These are phyloP conservation scores for Asterochloris sp. DNA, from an alignment of 139 green algal species.

Conservation along the genomic window DNA sequence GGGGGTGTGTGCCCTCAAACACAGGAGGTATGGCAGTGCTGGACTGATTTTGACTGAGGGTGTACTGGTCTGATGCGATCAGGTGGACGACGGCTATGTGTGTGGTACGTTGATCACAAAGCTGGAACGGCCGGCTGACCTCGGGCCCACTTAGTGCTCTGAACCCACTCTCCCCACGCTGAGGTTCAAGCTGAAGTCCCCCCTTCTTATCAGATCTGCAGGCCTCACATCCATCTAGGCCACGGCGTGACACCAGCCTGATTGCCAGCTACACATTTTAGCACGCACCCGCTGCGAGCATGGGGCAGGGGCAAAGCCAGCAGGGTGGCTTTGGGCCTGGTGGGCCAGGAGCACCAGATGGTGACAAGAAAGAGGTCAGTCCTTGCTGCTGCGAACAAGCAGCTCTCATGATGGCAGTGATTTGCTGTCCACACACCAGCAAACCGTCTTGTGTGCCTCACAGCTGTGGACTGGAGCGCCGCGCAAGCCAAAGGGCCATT, in stretches of 20 bases:
- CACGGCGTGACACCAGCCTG: neutral
- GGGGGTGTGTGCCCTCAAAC: neutral
- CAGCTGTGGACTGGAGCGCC: no score
- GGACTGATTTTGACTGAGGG: neutral
- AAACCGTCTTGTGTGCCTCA: neutral
- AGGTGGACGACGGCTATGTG: neutral
- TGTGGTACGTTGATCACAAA: neutral
- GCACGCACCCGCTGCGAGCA: neutral
- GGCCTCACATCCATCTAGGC: neutral
- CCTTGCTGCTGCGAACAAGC: neutral
- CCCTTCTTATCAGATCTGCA: neutral
- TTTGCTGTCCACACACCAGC: neutral
- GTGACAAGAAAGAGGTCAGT: constrained; percentile 26
- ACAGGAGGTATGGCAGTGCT: neutral
- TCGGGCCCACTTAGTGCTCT: neutral
- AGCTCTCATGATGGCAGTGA: neutral
- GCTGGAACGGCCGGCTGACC: neutral
- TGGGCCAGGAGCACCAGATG: constrained; percentile 7
- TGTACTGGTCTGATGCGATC: neutral
- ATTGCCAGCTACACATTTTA: neutral
- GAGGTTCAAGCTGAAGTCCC: neutral
- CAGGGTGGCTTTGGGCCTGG: constrained; percentile 16
- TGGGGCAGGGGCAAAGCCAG: constrained; percentile 27
- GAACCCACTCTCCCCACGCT: no score
- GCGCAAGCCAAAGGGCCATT: no score